These are phyloP conservation scores for Saururus chinensis DNA, from an alignment of 164 flowering plant species.

Conservation along the genomic window DNA sequence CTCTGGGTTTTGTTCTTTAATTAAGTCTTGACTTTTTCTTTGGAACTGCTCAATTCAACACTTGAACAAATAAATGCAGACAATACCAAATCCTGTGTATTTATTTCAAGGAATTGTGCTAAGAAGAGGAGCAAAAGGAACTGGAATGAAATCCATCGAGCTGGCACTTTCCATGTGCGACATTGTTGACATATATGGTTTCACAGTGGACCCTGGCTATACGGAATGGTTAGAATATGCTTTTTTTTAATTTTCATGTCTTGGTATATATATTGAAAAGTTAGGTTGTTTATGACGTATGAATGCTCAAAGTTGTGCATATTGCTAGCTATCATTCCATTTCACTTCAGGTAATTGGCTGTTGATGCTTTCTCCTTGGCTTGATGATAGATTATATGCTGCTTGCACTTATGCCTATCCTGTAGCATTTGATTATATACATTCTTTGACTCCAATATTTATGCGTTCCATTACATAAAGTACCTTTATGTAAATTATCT, in stretches of 20 bases:
- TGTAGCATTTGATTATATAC: too few relatives aligned
- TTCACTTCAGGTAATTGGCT: too few relatives aligned
- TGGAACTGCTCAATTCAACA: neutral
- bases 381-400: too few relatives aligned
- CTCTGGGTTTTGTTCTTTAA: too few relatives aligned
- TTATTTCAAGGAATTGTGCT: constrained; percentile 97
- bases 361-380: too few relatives aligned
- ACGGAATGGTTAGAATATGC: constrained; percentile 72
- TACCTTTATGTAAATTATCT: too few relatives aligned
- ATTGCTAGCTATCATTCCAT: neutral
- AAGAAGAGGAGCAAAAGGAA: constrained; percentile 98
- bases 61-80: constrained; percentile 30
- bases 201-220: constrained; percentile 98
- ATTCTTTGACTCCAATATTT: too few relatives aligned
- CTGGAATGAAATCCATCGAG: constrained; percentile 98
- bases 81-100: constrained; percentile 90
- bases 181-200: constrained; percentile 94
- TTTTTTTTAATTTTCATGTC: neutral
- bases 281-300: too few relatives aligned
- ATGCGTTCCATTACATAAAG: too few relatives aligned
- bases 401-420: too few relatives aligned
- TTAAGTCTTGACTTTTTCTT: neutral
- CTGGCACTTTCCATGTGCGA: constrained; percentile 98
- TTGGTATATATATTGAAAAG: neutral
- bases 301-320: neutral